These are phyloP conservation scores for Styphnolobium japonicum DNA, from an alignment of 306 rosid species.

Conservation along the genomic window DNA sequence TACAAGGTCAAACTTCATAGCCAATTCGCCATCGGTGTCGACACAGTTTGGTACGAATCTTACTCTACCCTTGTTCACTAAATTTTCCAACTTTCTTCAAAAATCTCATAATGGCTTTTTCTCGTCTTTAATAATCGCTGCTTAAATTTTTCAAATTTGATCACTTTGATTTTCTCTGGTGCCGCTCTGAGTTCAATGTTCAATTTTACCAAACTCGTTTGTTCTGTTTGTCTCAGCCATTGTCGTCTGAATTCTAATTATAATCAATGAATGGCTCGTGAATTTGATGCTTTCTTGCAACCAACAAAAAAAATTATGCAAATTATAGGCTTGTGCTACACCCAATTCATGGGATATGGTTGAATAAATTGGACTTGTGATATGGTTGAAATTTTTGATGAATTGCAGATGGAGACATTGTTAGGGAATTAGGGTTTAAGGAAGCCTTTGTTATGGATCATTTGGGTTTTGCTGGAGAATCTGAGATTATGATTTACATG, in stretches of 20 bases:
- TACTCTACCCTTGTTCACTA: neutral
- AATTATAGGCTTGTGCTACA: neutral
- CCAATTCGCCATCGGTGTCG: neutral
- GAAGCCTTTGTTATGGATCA: slow-evolving; percentile 35
- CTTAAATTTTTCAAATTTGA: neutral
- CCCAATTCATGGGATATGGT: neutral
- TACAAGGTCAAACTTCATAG: neutral
- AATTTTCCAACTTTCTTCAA: slow-evolving; percentile 23
- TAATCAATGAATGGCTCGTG: neutral
- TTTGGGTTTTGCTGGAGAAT: slow-evolving; percentile 39
- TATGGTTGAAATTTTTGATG: slow-evolving; percentile 36
- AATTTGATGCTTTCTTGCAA: neutral
- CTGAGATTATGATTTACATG: slow-evolving; percentile 32
- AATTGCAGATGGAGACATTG: slow-evolving; percentile 33
- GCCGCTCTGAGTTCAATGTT: neutral
- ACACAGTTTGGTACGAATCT: slow-evolving; percentile 27
- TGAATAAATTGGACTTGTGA: neutral
- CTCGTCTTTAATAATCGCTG: neutral
- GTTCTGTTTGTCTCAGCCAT: neutral
- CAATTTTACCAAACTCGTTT: neutral
- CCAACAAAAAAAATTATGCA: neutral
- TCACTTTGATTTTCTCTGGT: neutral
- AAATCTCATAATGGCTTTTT: neutral
- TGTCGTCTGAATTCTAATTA: neutral
- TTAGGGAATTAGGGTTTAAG: slow-evolving; percentile 57